phyloP scores from a whole-genome alignment of 352 stramenopile genomes.

The Albugo laibachii region DNA sequence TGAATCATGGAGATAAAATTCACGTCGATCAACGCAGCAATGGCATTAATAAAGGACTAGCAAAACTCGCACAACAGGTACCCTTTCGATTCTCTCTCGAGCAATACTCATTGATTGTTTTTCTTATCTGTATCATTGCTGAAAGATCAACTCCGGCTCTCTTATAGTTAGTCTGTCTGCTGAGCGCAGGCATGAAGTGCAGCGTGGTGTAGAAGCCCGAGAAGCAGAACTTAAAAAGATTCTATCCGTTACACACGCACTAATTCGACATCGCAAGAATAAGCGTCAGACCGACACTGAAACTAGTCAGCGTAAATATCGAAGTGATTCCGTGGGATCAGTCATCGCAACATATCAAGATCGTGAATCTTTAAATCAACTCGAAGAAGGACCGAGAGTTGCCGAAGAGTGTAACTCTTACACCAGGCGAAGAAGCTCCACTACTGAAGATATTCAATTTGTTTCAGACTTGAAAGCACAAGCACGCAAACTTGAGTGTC shows the following conservation, averaged over 20 bases:
- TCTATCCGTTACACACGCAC: constrained; percentile 61
- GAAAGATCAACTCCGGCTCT: constrained; percentile 66
- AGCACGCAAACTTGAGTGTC: constrained; percentile 56
- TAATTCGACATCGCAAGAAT: constrained; percentile 23
- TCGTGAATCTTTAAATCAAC: background rate
- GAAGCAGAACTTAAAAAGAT: constrained; percentile 71
- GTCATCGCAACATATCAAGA: background rate
- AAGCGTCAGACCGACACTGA: constrained; percentile 3
- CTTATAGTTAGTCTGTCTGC: constrained; percentile 66
- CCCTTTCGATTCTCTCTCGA: background rate
- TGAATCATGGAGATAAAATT: constrained; percentile 78
- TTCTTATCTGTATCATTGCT: background rate
- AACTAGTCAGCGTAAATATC: constrained; percentile 3
- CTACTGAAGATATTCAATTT: background rate
- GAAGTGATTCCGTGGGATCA: background rate
- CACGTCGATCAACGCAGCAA: constrained; percentile 69
- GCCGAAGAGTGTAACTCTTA: background rate
- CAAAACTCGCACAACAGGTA: constrained; percentile 67
- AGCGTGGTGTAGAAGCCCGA: constrained; percentile 59
- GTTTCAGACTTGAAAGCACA: constrained; percentile 58
- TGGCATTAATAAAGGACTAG: constrained; percentile 55
- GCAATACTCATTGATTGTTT: background rate
- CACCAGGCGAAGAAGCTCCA: background rate
- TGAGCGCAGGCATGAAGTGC: constrained; percentile 73
- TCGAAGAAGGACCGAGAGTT: background rate